These are phyloP conservation scores for Vigna mungo DNA, from an alignment of 306 rosid species.

Conservation along the genomic window DNA sequence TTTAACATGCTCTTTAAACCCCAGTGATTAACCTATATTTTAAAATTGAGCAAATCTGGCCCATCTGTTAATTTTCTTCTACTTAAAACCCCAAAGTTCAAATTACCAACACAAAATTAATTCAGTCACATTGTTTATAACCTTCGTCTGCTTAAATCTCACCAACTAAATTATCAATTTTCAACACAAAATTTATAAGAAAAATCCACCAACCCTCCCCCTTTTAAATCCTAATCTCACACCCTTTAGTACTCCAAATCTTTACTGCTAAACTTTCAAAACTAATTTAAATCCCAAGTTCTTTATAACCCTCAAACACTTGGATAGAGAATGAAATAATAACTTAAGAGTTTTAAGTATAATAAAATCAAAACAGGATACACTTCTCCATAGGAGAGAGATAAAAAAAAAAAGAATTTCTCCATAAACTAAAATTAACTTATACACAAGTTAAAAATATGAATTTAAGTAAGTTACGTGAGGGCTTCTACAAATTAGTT, in stretches of 20 bases:
- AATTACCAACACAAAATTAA: not conserved
- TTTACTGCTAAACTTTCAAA: not conserved
- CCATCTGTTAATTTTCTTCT: not conserved
- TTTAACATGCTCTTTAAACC: not conserved
- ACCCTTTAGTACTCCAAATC: not conserved
- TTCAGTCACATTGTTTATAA: not conserved
- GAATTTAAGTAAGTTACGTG: too few relatives aligned
- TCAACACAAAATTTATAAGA: not conserved
- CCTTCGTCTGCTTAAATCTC: not conserved
- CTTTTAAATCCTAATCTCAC: not conserved
- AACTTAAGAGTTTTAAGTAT: not conserved
- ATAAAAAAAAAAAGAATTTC: too few relatives aligned
- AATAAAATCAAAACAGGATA: not conserved
- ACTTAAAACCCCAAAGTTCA: not conserved
- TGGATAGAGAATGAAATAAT: not conserved
- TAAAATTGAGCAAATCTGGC: not conserved
- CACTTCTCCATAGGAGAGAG: too few relatives aligned
- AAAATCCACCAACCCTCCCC: not conserved
- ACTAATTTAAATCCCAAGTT: not conserved
- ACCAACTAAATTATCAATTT: not conserved
- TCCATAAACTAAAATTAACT: too few relatives aligned
- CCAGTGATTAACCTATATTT: not conserved
- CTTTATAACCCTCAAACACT: not conserved
- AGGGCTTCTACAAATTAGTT: too few relatives aligned
- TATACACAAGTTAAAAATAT: too few relatives aligned